Evolutionary conservation across 1,284 basidiomycete genomes (phyloP).

Genomic region (Sparassis latifolia): DNA sequence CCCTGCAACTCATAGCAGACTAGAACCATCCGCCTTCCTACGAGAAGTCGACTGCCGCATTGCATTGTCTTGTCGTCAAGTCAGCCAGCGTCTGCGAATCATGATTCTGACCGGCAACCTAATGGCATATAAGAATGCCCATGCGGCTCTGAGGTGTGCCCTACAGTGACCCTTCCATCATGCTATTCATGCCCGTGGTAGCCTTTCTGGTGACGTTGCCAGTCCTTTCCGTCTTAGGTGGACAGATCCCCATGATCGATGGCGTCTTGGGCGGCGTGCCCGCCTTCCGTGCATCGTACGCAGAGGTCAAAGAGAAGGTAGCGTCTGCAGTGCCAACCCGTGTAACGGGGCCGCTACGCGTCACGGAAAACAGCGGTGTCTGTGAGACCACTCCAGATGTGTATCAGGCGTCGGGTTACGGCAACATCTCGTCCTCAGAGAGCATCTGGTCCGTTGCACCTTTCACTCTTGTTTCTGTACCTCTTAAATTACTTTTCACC

Average conservation of each 20-base stretch:
- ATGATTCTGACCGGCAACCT: not conserved
- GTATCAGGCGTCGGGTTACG: conserved; percentile 56
- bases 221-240: conserved; percentile 10
- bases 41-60: too few species aligned
- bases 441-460: conserved; percentile 44
- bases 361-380: conserved; percentile 47
- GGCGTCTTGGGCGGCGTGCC: conserved; percentile 41
- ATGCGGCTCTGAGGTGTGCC: not conserved
- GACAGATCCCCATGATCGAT: conserved; percentile 39
- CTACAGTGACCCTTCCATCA: conserved; percentile 1
- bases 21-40: too few species aligned
- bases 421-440: conserved; percentile 43
- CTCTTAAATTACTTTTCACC: not conserved
- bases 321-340: conserved; percentile 13
- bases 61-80: not conserved
- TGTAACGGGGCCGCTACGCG: conserved; percentile 39
- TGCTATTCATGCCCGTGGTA: conserved; percentile 2
- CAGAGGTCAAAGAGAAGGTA: not conserved
- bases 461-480: not conserved
- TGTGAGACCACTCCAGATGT: conserved; percentile 55
- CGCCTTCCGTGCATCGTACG: not conserved
- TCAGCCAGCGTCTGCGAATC: not conserved
- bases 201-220: conserved; percentile 1
- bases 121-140: not conserved
- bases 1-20: too few species aligned